These are phyloP conservation scores for Gossypium anomalum DNA, from an alignment of 345 rosid genomes.

Conservation along the genomic window DNA sequence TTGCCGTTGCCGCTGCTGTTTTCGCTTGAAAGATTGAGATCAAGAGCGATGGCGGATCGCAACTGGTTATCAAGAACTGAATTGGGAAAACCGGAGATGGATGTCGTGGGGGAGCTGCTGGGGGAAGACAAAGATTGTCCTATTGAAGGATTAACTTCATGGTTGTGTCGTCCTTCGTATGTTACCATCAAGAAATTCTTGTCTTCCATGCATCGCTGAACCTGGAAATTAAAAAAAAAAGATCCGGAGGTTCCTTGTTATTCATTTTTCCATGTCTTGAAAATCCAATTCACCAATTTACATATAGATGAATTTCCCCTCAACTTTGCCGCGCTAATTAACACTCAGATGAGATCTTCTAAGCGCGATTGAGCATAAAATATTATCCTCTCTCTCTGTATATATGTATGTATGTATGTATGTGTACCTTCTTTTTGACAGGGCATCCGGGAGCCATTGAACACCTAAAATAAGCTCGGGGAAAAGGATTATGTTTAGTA, in stretches of 20 bases:
- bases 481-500: conserved; percentile 56
- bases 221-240: conserved; percentile 21
- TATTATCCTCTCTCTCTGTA: too few relatives aligned
- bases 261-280: not conserved
- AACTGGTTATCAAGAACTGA: not conserved
- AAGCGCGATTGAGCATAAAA: too few relatives aligned
- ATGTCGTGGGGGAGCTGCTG: not conserved
- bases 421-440: conserved; percentile 53
- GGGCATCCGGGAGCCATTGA: conserved; percentile 54
- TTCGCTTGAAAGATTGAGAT: conserved; percentile 31
- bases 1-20: not conserved
- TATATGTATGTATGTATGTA: not conserved
- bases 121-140: conserved; percentile 2
- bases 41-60: conserved; percentile 19
- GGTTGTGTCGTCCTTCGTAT: conserved; percentile 63
- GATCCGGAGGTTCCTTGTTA: not conserved
- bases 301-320: too few relatives aligned
- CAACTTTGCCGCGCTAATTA: too few relatives aligned
- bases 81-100: not conserved
- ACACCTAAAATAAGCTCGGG: conserved; percentile 62
- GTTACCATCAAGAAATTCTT: conserved; percentile 35
- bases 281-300: not conserved
- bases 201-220: conserved; percentile 47
- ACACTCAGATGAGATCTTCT: too few relatives aligned
- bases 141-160: conserved; percentile 17